Evolutionary conservation across 345 rosid genomes (phyloP).

Genomic region (Turritis glabra): DNA sequence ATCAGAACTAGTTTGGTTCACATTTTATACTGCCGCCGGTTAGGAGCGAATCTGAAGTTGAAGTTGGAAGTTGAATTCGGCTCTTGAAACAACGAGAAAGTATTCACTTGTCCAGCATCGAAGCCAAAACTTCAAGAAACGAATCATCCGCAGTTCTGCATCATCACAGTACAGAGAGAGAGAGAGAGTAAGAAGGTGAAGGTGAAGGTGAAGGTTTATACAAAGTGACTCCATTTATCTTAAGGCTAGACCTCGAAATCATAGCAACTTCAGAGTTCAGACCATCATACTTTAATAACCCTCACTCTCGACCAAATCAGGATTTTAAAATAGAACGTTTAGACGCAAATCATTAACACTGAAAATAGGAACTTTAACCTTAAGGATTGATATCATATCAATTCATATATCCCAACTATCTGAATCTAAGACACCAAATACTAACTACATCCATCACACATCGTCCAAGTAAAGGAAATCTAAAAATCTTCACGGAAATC

Average conservation of each 20-base stretch:
- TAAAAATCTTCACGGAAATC: not conserved
- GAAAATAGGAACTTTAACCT: not conserved
- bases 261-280: constrained; percentile 11
- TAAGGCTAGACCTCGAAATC: not conserved
- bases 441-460: not conserved
- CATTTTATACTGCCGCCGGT: not conserved
- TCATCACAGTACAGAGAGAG: constrained; percentile 4
- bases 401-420: not conserved
- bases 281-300: not conserved
- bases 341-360: not conserved
- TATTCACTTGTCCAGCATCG: constrained; percentile 5
- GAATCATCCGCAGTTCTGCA: constrained; percentile 16
- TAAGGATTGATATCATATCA: not conserved
- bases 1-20: constrained; percentile 9
- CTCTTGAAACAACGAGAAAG: not conserved
- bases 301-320: not conserved
- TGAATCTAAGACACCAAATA: constrained; percentile 3
- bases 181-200: not conserved
- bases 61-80: constrained; percentile 17
- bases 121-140: constrained; percentile 15
- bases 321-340: not conserved
- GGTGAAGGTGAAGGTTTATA: constrained; percentile 4
- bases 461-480: constrained; percentile 7
- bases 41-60: constrained; percentile 18
- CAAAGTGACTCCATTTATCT: not conserved